Evolutionary conservation across 257 asterid genomes (phyloP).

Genomic region (Jasminum sambac): DNA sequence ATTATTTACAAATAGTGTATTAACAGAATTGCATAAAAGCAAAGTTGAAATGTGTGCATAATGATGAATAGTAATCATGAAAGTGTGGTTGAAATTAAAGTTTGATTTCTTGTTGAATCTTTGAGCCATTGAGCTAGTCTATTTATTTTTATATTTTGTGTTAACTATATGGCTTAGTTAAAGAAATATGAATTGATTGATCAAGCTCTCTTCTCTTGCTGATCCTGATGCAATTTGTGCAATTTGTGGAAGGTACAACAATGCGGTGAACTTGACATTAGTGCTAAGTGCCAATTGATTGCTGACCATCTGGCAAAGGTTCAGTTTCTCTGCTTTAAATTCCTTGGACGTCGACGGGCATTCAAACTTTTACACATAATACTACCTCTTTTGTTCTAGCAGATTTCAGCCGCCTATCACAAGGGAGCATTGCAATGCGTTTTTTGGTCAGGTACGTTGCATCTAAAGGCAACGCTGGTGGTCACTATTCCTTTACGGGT

Average conservation of each 20-base stretch:
- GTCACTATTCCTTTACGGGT: not conserved
- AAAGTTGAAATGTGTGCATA: no score
- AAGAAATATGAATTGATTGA: not conserved
- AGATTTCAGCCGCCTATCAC: constrained; percentile 47
- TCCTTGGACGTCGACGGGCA: constrained; percentile 13
- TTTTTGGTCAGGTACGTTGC: constrained; percentile 41
- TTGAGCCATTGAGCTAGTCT: no score
- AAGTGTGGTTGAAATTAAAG: no score
- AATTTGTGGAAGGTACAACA: constrained; percentile 54
- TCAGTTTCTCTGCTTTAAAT: constrained; percentile 25
- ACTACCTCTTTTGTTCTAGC: constrained; percentile 22
- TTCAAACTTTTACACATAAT: constrained; percentile 8
- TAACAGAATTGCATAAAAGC: no score
- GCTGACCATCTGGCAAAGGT: constrained; percentile 63
- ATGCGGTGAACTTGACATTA: constrained; percentile 49
- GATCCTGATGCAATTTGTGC: no score
- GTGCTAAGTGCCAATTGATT: constrained; percentile 63
- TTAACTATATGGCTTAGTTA: not conserved
- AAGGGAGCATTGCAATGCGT: constrained; percentile 38
- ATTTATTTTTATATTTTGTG: no score
- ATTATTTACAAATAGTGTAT: no score
- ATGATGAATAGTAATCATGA: no score
- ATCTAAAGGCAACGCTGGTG: not conserved
- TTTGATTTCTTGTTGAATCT: no score
- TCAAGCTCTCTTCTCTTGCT: constrained; percentile 5